Base-by-base conservation (phyloP, 257 asterid genomes). In the Solanum rostratum region DNA sequence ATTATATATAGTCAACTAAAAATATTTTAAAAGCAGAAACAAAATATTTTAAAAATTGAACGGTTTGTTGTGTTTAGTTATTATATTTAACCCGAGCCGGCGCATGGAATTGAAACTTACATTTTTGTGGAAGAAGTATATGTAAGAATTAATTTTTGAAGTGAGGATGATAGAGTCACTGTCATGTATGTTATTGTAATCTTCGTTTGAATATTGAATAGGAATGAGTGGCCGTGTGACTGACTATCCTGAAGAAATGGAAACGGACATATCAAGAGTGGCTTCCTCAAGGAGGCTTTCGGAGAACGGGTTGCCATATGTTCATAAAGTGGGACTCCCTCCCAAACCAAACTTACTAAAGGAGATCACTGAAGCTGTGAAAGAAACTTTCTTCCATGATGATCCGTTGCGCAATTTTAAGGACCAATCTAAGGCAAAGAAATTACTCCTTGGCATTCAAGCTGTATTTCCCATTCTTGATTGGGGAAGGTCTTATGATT, bases 311-410 rank as follows among this genome's bases (percentile, higher is more conserved):
- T 37, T 54, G 60, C 89, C 91, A 1, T 90, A 93, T 45, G 86
- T 90, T 22, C 94, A 91, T 88, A 94, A 91, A 87, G 92, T 94
- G 41, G 94, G 91, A 43, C 52, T 82, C 84, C 95, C 97, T 10
- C 95, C 95, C 0, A 94, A 94, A 89, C 91, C 88, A 52, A 89
- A 84, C 84, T 84, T 90, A 45, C 13, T 89, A 7, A 85, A 87
- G 41, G 98, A 93, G 90, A 73, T 94, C 52, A 88, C 81, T 60
- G 80, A 78, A n/a, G 84, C 89, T 5, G 52, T 93, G 20, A 92
- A 91, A 82, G 98, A 94, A 86, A 94, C 97, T 0, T 92, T 94
- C 85, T 84, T 94, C 80, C 95, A 90, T 24, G 98, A 94, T 39
- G 97, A 94, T 50, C 96, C 97, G 9, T 88, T 91, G n/a, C 86